phyloP scores from a whole-genome alignment of 495 filamentous ascomycete species.

The Trichoderma virens region DNA sequence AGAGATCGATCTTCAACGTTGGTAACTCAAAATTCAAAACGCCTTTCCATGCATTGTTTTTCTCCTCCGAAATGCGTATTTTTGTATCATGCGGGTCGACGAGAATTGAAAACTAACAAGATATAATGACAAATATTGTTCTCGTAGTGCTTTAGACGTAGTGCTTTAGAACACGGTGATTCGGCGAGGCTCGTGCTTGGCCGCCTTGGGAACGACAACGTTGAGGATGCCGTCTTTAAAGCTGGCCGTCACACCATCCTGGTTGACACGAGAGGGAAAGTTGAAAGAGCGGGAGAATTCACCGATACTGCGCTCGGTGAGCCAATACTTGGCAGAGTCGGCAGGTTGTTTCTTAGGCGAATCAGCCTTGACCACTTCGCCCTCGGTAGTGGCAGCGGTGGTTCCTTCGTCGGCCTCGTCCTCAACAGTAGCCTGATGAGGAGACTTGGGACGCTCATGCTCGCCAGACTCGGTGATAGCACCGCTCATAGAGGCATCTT shows the following conservation, averaged over 20 bases:
- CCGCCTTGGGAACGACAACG: conserved; percentile 68
- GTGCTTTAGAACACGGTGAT: conserved; percentile 1
- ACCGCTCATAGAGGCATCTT: conserved; percentile 11
- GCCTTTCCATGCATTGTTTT: no score
- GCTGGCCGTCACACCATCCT: conserved; percentile 66
- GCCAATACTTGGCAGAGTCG: conserved; percentile 55
- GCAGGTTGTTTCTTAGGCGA: conserved; percentile 23
- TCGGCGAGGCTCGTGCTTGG: conserved; percentile 32
- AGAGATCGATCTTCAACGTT: no score
- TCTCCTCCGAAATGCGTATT: no score
- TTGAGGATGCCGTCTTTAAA: conserved; percentile 51
- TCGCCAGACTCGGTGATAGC: conserved; percentile 30
- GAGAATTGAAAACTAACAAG: no score
- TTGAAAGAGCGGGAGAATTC: conserved; percentile 72
- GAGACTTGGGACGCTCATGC: conserved; percentile 22
- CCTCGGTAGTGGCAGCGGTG: neutral
- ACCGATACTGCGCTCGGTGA: conserved; percentile 71
- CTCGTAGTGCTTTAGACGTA: no score
- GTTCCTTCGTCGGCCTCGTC: conserved; percentile 35
- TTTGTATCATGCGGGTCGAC: no score
- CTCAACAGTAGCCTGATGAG: conserved; percentile 54
- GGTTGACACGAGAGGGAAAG: conserved; percentile 68
- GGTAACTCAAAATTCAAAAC: no score
- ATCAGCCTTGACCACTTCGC: neutral
- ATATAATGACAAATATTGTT: no score